Base-by-base conservation (phyloP, 768 basidiomycete species). In the Agrocybe pediades region DNA sequence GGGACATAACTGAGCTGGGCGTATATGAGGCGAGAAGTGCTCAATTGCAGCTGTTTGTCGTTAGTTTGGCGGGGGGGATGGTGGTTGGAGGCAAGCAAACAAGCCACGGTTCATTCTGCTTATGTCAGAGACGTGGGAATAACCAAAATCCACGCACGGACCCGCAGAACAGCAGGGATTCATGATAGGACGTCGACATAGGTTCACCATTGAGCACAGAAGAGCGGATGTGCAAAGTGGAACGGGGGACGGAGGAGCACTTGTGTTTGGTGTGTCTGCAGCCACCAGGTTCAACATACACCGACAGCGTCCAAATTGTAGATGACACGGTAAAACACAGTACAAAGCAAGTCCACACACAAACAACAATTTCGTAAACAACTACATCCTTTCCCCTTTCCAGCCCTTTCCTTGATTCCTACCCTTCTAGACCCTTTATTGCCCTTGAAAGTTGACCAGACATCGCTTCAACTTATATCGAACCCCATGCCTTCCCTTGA, bases 321-420 rank as follows among this genome's bases (percentile, higher is more conserved):
- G 74, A 86, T 79, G 84, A 86, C 85, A 84, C 73, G 75, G 77
- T 83, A 86, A 86, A 85, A 87, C 86, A 88, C 84, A 65, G 71
- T 69, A 67, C 76, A 75, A 75, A 78, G 65, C 71, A 69, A 67
- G 69, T 62, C 71, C 78, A 76, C 68, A 76, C 71, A 77, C 75
- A 77, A 76, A 78, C 72, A 76, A 74, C 70, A 63, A 58, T n/a
- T 24, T 41, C 42, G n/a, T 47, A 36, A n/a, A 42, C 29, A 47
- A 30, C 29, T 40, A 11, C 17, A 43, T 33, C 29, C 50, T 42
- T 29, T 23, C 24, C 41, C 29, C 1, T n/a, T 30, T 45, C n/a
- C 21, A 1, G 16, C 29, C 23, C 20, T 17, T 46, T 29, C 43
- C 16, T n/a, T 43, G 15, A 16, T 20, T 15, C 50, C 26, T 17